Evolutionary conservation across 805 yeast genomes (phyloP).

Genomic region (Ascoidea tarda): DNA sequence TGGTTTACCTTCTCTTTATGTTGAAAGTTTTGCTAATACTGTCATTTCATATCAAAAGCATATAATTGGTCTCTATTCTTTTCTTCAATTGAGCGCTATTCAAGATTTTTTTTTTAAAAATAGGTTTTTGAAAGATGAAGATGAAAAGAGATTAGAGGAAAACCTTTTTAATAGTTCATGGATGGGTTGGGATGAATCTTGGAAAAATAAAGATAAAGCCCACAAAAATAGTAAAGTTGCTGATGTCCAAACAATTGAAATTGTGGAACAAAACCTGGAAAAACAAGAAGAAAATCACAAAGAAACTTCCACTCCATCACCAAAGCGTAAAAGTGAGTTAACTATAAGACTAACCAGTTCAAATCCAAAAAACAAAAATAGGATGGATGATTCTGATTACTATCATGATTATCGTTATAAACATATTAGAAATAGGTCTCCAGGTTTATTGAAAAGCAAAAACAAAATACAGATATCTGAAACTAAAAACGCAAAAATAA

Average conservation of each 20-base stretch:
- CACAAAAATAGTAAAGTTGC: slow-evolving; percentile 23
- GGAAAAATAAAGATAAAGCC: slow-evolving; percentile 23
- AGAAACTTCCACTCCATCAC: neutral
- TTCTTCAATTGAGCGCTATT: slow-evolving; percentile 37
- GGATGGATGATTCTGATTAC: too few species aligned
- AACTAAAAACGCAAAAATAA: slow-evolving; percentile 22
- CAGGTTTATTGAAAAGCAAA: too few species aligned
- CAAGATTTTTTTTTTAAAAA: slow-evolving; percentile 42
- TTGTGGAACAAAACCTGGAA: slow-evolving; percentile 4
- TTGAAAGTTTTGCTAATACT: slow-evolving; percentile 25
- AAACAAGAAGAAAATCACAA: neutral
- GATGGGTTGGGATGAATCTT: slow-evolving; percentile 39
- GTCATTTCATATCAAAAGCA: slow-evolving; percentile 21
- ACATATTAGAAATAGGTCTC: too few species aligned
- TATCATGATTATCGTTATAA: too few species aligned
- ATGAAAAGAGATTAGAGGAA: slow-evolving; percentile 12
- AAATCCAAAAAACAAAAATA: too few species aligned
- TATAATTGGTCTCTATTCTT: slow-evolving; percentile 34
- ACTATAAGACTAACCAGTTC: neutral
- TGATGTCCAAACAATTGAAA: slow-evolving; percentile 21
- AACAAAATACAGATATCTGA: neutral
- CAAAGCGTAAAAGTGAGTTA: neutral
- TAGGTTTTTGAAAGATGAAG: slow-evolving; percentile 25
- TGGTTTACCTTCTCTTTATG: slow-evolving; percentile 28
- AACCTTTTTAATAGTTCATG: slow-evolving; percentile 22